Evolutionary conservation across 148 eudicot species (phyloP).

Genomic region (Salicornia ramosissima): DNA sequence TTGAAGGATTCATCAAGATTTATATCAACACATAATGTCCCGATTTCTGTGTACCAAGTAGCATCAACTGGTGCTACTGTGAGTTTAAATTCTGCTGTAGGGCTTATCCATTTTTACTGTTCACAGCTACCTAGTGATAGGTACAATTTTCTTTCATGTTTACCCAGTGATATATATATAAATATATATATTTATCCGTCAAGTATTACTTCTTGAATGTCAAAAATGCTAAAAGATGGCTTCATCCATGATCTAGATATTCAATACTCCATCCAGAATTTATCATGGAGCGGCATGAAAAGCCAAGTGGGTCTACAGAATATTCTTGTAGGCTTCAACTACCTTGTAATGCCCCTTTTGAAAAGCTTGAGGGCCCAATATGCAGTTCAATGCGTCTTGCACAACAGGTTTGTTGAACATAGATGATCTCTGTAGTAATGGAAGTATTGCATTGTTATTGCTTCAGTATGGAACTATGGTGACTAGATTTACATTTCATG

Average conservation of each 20-base stretch:
- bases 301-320: slow-evolving; percentile 62
- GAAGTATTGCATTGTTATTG: neutral
- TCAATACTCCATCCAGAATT: slow-evolving; percentile 98
- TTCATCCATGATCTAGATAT: slow-evolving; percentile 45
- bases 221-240: neutral
- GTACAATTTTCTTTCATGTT: slow-evolving; percentile 31
- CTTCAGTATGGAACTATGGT: no score
- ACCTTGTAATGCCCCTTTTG: slow-evolving; percentile 98
- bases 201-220: no score
- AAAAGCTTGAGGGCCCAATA: slow-evolving; percentile 84
- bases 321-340: slow-evolving; percentile 98
- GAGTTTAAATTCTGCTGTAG: slow-evolving; percentile 98
- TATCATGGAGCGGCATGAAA: slow-evolving; percentile 89
- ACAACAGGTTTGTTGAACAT: slow-evolving; percentile 59
- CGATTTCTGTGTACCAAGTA: slow-evolving; percentile 76
- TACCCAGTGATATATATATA: no score
- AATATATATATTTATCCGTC: no score
- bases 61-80: slow-evolving; percentile 97
- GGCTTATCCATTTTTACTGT: slow-evolving; percentile 88
- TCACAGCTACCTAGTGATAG: slow-evolving; percentile 97
- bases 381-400: slow-evolving; percentile 92
- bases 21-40: slow-evolving; percentile 47
- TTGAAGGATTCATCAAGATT: slow-evolving; percentile 61
- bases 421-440: neutral
- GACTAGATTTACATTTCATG: no score